phyloP scores from a whole-genome alignment of 306 rosid genomes.

The Dryas alaskensis region DNA sequence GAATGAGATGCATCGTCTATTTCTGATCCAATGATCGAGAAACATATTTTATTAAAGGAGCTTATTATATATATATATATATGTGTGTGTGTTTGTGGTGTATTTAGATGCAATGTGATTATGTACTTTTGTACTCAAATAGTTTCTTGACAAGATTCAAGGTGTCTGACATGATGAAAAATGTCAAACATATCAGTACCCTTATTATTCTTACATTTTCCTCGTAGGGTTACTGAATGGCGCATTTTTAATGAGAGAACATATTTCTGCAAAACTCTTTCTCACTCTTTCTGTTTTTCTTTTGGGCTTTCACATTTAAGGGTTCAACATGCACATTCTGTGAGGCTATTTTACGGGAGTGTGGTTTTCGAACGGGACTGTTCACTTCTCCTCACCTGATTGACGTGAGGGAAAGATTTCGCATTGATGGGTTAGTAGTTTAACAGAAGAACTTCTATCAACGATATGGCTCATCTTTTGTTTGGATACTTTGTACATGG shows the following conservation, averaged over 20 bases:
- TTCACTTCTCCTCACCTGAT: constrained; percentile 71
- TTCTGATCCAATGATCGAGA: neutral
- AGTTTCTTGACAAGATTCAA: neutral
- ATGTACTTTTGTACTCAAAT: neutral
- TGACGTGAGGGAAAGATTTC: constrained; percentile 64
- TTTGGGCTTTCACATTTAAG: constrained; percentile 19
- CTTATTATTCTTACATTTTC: neutral
- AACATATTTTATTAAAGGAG: neutral
- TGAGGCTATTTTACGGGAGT: constrained; percentile 67
- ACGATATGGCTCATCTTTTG: neutral
- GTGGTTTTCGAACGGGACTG: constrained; percentile 71
- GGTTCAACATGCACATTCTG: constrained; percentile 71
- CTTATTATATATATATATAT: neutral
- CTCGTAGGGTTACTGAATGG: neutral
- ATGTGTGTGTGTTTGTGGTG: no score
- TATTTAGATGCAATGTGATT: neutral
- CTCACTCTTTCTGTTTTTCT: neutral
- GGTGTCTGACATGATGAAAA: neutral
- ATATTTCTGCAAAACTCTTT: neutral
- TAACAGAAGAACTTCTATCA: neutral
- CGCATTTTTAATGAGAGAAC: neutral
- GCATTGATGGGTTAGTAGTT: constrained; percentile 61
- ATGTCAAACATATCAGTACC: neutral
- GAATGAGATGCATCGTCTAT: neutral
- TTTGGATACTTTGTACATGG: neutral